Evolutionary conservation across 495 filamentous ascomycete species (phyloP).

Genomic region (Paragyromitra xinjiangensis): DNA sequence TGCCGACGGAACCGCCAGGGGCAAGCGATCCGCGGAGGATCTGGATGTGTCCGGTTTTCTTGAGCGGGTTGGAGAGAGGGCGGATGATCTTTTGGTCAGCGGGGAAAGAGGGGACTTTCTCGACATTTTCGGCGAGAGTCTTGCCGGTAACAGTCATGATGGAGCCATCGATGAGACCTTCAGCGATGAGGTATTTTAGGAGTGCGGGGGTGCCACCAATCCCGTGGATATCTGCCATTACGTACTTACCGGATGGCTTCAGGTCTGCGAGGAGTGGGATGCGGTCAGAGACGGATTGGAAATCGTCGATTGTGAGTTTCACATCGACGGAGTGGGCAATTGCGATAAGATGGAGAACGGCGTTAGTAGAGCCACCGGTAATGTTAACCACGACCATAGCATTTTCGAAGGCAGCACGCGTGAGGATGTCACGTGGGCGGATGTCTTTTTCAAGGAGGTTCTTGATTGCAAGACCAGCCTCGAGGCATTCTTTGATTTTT

Average conservation of each 20-base stretch:
- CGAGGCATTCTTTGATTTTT: constrained; percentile 86
- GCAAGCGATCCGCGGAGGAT: constrained; percentile 92
- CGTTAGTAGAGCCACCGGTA: constrained; percentile 95
- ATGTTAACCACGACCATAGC: constrained; percentile 97
- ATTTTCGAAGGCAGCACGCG: constrained; percentile 90
- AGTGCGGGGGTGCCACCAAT: constrained; percentile 93
- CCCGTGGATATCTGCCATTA: constrained; percentile 88
- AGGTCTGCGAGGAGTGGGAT: constrained; percentile 94
- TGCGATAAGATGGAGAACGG: constrained; percentile 94
- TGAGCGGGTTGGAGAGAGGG: constrained; percentile 90
- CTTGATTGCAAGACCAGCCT: constrained; percentile 85
- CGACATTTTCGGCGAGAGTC: constrained; percentile 90
- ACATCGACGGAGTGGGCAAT: constrained; percentile 94
- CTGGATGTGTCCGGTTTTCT: constrained; percentile 92
- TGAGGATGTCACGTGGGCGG: constrained; percentile 86
- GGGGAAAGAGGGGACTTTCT: constrained; percentile 79
- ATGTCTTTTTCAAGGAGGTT: constrained; percentile 88
- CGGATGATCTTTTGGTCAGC: constrained; percentile 89
- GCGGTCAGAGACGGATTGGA: constrained; percentile 91
- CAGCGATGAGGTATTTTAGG: constrained; percentile 88
- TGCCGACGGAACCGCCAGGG: constrained; percentile 91
- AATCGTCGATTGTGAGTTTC: constrained; percentile 95
- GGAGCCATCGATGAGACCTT: constrained; percentile 85
- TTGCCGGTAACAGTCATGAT: constrained; percentile 94
- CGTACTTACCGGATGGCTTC: constrained; percentile 96